phyloP scores from a whole-genome alignment of 305 asterid genomes.

The Solanum hybrid region DNA sequence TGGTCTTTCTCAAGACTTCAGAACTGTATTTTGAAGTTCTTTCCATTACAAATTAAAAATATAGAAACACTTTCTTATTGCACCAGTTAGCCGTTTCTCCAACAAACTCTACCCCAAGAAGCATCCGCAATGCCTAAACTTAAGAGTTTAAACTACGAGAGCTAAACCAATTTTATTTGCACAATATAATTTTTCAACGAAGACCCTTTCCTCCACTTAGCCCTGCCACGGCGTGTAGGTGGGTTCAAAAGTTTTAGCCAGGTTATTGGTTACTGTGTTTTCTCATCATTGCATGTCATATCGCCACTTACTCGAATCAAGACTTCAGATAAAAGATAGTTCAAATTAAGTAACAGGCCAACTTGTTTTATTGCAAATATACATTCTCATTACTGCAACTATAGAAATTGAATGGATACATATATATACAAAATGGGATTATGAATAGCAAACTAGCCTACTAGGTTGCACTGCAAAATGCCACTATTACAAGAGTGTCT shows the following conservation, averaged over 20 bases:
- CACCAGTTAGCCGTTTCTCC: background rate
- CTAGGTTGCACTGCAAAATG: background rate
- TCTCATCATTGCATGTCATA: background rate
- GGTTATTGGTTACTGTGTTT: background rate
- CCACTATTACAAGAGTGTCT: constrained; percentile 41
- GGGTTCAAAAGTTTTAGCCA: background rate
- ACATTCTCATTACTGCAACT: background rate
- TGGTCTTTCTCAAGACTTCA: background rate
- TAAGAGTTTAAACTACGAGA: background rate
- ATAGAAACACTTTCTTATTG: background rate
- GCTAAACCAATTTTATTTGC: background rate
- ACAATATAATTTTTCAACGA: background rate
- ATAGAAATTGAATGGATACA: background rate
- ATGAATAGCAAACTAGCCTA: background rate
- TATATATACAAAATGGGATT: background rate
- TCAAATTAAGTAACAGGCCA: background rate
- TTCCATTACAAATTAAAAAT: background rate
- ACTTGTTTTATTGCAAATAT: background rate
- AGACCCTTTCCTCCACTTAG: background rate
- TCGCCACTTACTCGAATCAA: background rate
- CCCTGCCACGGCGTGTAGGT: background rate
- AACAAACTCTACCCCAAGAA: background rate
- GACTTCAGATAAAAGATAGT: background rate
- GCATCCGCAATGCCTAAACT: background rate
- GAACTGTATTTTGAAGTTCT: background rate